A percentile compares a stretch with the other conserved stretches of the same genome.
Conservation (phyloP, 148 eudicot species). For the Vaccinium vitisidaea region DNA sequence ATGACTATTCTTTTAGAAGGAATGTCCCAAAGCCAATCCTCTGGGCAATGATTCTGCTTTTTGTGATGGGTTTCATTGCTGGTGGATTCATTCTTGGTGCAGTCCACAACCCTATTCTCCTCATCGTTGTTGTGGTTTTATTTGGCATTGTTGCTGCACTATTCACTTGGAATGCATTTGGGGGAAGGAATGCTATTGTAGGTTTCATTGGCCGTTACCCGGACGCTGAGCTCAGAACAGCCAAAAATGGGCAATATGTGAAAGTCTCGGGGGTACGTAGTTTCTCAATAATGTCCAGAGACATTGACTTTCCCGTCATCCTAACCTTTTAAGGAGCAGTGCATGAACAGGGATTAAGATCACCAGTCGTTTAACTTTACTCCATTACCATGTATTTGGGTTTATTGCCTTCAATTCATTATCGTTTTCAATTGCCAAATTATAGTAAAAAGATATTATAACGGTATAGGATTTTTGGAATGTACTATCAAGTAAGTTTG, state of each 20-base stretch:
- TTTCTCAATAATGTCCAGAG: slow-evolving; percentile 14
- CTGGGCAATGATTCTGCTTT: slow-evolving; percentile 77
- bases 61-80: slow-evolving; percentile 94
- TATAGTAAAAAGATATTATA: background rate
- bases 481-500: background rate
- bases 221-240: slow-evolving; percentile 88
- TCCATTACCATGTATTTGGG: background rate
- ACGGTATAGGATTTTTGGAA: background rate
- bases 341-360: slow-evolving; percentile 23
- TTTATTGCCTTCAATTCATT: background rate
- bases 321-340: slow-evolving; percentile 6
- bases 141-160: slow-evolving; percentile 70
- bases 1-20: slow-evolving; percentile 70
- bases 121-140: slow-evolving; percentile 69
- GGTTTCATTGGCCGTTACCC: slow-evolving; percentile 68
- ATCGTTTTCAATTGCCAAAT: background rate
- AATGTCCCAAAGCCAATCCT: slow-evolving; percentile 75
- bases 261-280: slow-evolving; percentile 95
- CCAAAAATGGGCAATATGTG: slow-evolving; percentile 88
- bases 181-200: slow-evolving; percentile 70
- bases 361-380: background rate
- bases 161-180: slow-evolving; percentile 71
- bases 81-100: slow-evolving; percentile 90
- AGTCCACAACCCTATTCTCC: slow-evolving; percentile 82
- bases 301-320: background rate